Evolutionary conservation across 1,284 basidiomycete species (phyloP), one percentile per base, ranked within the genome.

Genomic region (Xanthoconium separans): DNA sequence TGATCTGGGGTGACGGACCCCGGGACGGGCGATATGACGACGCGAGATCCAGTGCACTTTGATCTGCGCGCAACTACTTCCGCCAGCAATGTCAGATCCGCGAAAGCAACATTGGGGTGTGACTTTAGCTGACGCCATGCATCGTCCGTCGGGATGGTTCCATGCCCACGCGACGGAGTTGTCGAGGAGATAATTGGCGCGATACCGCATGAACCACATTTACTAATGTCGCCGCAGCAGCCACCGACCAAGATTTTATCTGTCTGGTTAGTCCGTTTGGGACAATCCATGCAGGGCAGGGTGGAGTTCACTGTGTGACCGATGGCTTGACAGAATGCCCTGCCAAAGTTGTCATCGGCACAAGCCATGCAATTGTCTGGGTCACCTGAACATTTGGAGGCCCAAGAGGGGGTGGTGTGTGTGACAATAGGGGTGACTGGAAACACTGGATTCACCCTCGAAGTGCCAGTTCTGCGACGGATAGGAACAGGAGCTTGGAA

Each of bases 51-150:
- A 1, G 79, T 81, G 65, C 90, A 94, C 65, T 84, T 87, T 31
- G 89, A 87, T 43, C 89, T 80, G 45, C 90, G 84, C 2, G 91
- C 88, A 22, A 95, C 93, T 31, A 95, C 93, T 58, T 94, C 91
- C 2, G 93, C 93, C 44, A 95, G 80, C 37, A 94, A 77, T 0
- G 84, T 75, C 44, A 95, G 76, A 66, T 93, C 90, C 13, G 91
- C 82, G 66, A 92, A 94, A 42, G 84, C 81, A 50, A 89, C 85
- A 60, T 94, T 94, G 2, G 93, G 93, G 73, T 95, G 93, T 4
- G 87, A 85, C 73, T 95, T 95, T 60, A 95, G 76, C 58, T 87
- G 85, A 51, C 81, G 84, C 93, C 93, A 95, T 6, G 91, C 93
- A 56, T 89, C 83, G 65, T 90, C 87, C 43, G 87, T 89, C 18